These are phyloP conservation scores for Aureobasidium lini DNA, from an alignment of 2,329 filamentous ascomycete species.

Conservation along the genomic window DNA sequence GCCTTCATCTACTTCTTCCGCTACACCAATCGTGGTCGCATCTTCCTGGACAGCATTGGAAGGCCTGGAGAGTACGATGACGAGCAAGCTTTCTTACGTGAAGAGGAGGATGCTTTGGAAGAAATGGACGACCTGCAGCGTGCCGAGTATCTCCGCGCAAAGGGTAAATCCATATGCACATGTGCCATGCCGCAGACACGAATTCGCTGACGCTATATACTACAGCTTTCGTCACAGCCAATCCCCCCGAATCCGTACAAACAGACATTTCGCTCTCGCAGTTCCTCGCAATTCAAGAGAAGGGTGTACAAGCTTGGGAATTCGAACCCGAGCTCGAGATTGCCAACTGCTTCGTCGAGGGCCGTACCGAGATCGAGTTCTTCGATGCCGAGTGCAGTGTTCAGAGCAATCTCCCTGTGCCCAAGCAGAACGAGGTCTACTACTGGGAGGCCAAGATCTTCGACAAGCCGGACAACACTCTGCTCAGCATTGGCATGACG, in stretches of 20 bases:
- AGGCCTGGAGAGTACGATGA: constrained; percentile 95
- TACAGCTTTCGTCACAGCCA: constrained; percentile 83
- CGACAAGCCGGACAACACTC: constrained; percentile 84
- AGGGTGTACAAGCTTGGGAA: constrained; percentile 98
- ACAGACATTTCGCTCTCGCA: constrained; percentile 97
- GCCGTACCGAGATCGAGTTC: constrained; percentile 93
- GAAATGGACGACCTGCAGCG: constrained; percentile 89
- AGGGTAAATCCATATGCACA: constrained; percentile 56
- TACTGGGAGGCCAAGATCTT: constrained; percentile 99
- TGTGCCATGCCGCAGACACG: neutral
- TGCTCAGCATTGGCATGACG: constrained; percentile 85
- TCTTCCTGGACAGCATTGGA: constrained; percentile 87
- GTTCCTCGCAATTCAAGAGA: constrained; percentile 97
- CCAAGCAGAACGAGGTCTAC: constrained; percentile 98
- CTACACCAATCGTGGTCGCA: constrained; percentile 79
- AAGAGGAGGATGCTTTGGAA: constrained; percentile 92
- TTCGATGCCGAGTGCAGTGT: constrained; percentile 97
- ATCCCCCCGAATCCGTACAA: constrained; percentile 88
- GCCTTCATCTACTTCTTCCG: constrained; percentile 86
- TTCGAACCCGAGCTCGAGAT: constrained; percentile 99
- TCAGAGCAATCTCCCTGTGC: constrained; percentile 90
- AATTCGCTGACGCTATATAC: constrained; percentile 19
- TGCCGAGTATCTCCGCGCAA: constrained; percentile 86
- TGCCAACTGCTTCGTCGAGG: constrained; percentile 97
- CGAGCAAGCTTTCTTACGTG: constrained; percentile 85